Percentiles rank a stretch among this genome's conserved stretches.
These are phyloP conservation scores for Microdochium trichocladiopsis DNA, from an alignment of 2,329 filamentous ascomycete genomes.

Conservation along the genomic window DNA sequence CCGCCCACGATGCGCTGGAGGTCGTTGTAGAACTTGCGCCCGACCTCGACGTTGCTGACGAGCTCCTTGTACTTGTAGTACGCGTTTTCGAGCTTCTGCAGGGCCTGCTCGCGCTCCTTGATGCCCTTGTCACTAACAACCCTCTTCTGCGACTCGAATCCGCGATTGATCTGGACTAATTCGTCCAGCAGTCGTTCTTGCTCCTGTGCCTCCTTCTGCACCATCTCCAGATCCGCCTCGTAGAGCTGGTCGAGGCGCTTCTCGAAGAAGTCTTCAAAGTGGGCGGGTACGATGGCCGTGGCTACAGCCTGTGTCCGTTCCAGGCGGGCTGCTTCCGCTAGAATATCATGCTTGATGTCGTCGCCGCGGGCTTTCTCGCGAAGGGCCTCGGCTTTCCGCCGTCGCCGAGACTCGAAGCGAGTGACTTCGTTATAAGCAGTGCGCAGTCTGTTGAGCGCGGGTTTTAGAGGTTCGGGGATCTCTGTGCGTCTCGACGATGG, in stretches of 20 bases:
- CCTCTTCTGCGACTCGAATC: constrained; percentile 67
- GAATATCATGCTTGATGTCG: constrained; percentile 80
- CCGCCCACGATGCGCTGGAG: constrained; percentile 75
- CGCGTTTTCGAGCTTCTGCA: constrained; percentile 84
- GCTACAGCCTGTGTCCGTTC: constrained; percentile 75
- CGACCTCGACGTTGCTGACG: constrained; percentile 82
- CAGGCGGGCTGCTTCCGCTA: constrained; percentile 74
- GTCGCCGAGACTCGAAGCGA: constrained; percentile 72
- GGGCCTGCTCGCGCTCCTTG: constrained; percentile 71
- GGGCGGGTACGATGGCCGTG: constrained; percentile 75
- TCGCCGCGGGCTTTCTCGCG: constrained; percentile 76
- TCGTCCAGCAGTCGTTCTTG: constrained; percentile 66
- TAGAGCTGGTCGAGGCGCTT: constrained; percentile 69
- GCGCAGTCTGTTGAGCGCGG: constrained; percentile 69
- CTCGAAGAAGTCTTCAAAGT: constrained; percentile 91
- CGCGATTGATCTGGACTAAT: constrained; percentile 67
- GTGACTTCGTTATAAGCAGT: constrained; percentile 78
- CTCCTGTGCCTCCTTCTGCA: constrained; percentile 66
- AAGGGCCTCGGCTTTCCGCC: constrained; percentile 71
- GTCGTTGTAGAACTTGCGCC: constrained; percentile 95
- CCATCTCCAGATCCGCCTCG: constrained; percentile 65
- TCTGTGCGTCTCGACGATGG: constrained; percentile 75
- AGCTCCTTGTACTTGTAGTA: constrained; percentile 98
- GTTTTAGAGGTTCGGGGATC: constrained; percentile 74
- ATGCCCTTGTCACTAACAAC: constrained; percentile 55